phyloP scores from a whole-genome alignment of 2,329 filamentous ascomycete species.

The Bipolaris bicolor region DNA sequence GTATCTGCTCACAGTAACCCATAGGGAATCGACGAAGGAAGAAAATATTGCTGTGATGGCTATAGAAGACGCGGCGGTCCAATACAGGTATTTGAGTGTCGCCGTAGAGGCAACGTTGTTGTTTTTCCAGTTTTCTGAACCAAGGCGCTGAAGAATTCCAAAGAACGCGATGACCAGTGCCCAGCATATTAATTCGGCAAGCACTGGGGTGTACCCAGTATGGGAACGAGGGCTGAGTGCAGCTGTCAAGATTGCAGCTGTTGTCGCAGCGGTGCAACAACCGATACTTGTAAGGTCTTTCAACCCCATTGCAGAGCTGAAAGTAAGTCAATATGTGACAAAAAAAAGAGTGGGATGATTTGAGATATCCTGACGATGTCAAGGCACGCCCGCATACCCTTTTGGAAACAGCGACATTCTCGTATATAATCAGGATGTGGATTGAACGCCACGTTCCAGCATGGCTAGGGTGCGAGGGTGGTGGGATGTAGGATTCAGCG shows the following conservation, averaged over 20 bases:
- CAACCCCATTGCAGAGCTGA: slow-evolving; percentile 1
- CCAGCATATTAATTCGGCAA: slow-evolving; percentile 1
- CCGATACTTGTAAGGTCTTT: background rate
- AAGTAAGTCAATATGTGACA: background rate
- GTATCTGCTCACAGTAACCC: background rate
- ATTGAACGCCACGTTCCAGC: background rate
- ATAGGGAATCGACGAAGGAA: background rate
- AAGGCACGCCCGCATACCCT: background rate
- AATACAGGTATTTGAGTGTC: background rate
- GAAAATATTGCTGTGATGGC: background rate
- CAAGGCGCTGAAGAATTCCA: background rate
- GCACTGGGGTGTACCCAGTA: background rate
- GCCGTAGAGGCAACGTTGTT: background rate
- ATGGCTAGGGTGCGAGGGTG: background rate
- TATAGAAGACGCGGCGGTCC: slow-evolving; percentile 1
- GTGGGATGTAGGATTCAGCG: background rate
- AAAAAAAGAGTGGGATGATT: background rate
- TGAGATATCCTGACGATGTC: background rate
- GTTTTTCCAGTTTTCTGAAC: background rate
- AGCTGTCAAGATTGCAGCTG: slow-evolving; percentile 38
- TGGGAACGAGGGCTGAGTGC: background rate
- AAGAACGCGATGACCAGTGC: background rate
- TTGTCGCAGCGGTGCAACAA: slow-evolving; percentile 16
- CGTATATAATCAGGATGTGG: background rate
- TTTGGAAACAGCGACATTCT: background rate